phyloP scores from a whole-genome alignment of 192 early-diverging fungal genomes.

The Powellomyces hirtus region DNA sequence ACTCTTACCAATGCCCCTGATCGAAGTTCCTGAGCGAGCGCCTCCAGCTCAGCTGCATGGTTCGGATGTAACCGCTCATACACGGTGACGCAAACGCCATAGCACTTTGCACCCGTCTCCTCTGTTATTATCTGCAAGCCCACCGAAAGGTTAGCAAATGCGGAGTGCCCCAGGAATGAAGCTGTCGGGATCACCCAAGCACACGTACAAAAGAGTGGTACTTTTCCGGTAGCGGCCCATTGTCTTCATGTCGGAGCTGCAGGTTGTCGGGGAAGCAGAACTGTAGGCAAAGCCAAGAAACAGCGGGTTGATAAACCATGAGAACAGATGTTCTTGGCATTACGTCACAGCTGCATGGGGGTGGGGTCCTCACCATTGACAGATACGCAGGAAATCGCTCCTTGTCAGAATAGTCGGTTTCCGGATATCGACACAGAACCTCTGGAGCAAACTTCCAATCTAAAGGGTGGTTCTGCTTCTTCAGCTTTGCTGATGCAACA shows the following conservation, averaged over 20 bases:
- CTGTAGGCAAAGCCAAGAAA: slow-evolving; percentile 20
- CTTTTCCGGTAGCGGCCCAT: slow-evolving; percentile 36
- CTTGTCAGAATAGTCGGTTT: slow-evolving; percentile 36
- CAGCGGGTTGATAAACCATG: too few species aligned
- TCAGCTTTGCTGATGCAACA: slow-evolving; percentile 21
- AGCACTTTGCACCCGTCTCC: slow-evolving; percentile 35
- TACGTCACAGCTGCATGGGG: background rate
- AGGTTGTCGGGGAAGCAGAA: slow-evolving; percentile 57
- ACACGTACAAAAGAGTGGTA: slow-evolving; percentile 54
- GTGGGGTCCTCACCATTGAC: slow-evolving; percentile 35
- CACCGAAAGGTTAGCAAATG: too few species aligned
- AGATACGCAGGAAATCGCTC: slow-evolving; percentile 39
- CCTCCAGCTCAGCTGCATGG: slow-evolving; percentile 37
- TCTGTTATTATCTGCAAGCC: slow-evolving; percentile 42
- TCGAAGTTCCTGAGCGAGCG: slow-evolving; percentile 32
- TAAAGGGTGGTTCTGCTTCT: slow-evolving; percentile 40
- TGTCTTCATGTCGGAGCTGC: slow-evolving; percentile 26
- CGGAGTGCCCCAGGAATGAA: too few species aligned
- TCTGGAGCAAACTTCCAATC: slow-evolving; percentile 37
- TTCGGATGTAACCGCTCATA: slow-evolving; percentile 38
- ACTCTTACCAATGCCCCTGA: slow-evolving; percentile 28
- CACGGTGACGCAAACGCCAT: slow-evolving; percentile 46
- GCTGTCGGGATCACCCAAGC: background rate
- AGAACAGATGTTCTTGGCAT: background rate
- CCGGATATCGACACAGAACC: slow-evolving; percentile 42